Base-by-base conservation (phyloP, 2,329 filamentous ascomycete species). In the Monosporascus sp. region DNA sequence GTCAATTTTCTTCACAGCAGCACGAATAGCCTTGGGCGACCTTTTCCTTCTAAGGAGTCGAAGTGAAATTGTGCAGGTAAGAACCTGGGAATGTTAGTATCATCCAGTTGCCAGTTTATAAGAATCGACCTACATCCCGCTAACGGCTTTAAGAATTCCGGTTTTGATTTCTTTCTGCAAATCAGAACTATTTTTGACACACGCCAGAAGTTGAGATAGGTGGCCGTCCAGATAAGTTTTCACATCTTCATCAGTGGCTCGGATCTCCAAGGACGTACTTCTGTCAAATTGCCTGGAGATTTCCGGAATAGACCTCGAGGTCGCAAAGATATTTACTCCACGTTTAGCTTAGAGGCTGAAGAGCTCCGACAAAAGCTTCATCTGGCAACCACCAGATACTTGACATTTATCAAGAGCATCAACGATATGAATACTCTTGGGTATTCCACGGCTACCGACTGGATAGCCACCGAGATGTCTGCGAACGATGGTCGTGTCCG, bases 41-140 rank as follows among this genome's bases (percentile, higher is more conserved):
- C 24, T 59, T 34, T 34, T 14, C 31, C 31, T 34, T 34, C 14
- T 4, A 74, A 57, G 1, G 67, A 68, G 17, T 70, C 65, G 3
- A 69, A 49, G 55, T 72, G 59, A 7, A 74, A 65, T 22, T 66
- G 57, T 22, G 70, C 72, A 16, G 72, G 63, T 5, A 74, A 66
- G 59, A 72, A 72, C 69, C 68, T 72, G 43, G 36, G 52, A 31
- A 34, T 4, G 40, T 62, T 49, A 61, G 57, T 48, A 34, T 14
- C 31, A 22, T 53, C 14, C 17, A 19, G n/a, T 31, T 38, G 34
- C 22, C 22, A 19, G 36, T 46, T 17, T 7, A 46, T 51, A 22
- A 20, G 14, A 14, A 16, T 34, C 9, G n/a, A 62, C 68, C 47
- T 58, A 70, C 68, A 70, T 69, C 52, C 66, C 67, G 36, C 65